Evolutionary conservation across 139 green algal species (phyloP).

Genomic region (Closterium sp.): DNA sequence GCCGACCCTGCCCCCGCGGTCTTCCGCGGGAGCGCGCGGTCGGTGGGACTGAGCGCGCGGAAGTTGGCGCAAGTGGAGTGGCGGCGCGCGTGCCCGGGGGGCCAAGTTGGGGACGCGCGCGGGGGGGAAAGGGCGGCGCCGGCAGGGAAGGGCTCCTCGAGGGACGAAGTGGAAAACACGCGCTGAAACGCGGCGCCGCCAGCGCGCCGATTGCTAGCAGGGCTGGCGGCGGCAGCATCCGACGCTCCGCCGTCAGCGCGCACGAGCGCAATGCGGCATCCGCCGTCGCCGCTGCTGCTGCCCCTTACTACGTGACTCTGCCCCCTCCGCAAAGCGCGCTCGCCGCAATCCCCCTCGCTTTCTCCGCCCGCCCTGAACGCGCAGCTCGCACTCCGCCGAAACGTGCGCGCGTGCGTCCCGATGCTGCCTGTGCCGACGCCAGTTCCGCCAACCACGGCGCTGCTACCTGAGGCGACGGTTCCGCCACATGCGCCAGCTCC

Average conservation of each 20-base stretch:
- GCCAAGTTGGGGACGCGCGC: background rate
- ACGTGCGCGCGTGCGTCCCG: too few species aligned
- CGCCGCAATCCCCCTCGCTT: background rate
- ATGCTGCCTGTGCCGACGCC: background rate
- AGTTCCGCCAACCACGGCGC: background rate
- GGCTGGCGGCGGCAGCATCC: background rate
- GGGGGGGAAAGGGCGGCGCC: background rate
- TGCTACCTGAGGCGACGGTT: background rate
- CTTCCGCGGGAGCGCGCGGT: background rate
- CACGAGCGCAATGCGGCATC: background rate
- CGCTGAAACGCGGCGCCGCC: background rate
- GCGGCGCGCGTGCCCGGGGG: background rate
- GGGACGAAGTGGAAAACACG: background rate
- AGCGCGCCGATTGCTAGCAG: background rate
- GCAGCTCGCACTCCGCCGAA: background rate
- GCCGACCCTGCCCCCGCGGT: background rate
- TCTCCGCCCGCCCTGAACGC: background rate
- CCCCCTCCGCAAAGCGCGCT: background rate
- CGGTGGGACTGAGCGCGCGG: background rate
- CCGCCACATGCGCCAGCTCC: background rate
- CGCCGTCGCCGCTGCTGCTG: background rate
- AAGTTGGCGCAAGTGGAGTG: background rate
- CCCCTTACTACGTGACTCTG: background rate
- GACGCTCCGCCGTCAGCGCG: too few species aligned
- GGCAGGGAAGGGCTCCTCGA: background rate